phyloP scores from a whole-genome alignment of 2,329 filamentous ascomycete genomes.

The Fusarium pseudocircinatum region DNA sequence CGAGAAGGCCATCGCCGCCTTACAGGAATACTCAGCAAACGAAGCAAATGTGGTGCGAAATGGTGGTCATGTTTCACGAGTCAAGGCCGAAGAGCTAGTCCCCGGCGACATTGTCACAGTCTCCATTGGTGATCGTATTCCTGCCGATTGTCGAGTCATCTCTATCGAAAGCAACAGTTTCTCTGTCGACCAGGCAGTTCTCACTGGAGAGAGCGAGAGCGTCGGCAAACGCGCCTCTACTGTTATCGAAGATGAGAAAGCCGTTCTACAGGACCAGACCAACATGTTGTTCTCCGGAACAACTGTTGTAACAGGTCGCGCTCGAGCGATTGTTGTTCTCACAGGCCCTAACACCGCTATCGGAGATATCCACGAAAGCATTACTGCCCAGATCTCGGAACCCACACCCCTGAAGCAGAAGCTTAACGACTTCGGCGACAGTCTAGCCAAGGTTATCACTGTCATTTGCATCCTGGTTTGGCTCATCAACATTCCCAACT shows the following conservation, averaged over 20 bases:
- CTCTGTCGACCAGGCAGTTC: conserved; percentile 92
- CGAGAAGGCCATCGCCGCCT: conserved; percentile 96
- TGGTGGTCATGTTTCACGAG: conserved; percentile 75
- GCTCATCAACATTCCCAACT: conserved; percentile 98
- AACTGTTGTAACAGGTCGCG: conserved; percentile 93
- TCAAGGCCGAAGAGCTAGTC: conserved; percentile 97
- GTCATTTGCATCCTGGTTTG: conserved; percentile 96
- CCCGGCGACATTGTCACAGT: conserved; percentile 92
- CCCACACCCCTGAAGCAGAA: conserved; percentile 98
- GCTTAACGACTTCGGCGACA: conserved; percentile 97
- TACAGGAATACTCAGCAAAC: conserved; percentile 99
- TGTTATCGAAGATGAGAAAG: conserved; percentile 78
- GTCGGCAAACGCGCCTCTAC: conserved; percentile 82
- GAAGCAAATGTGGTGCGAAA: conserved; percentile 93
- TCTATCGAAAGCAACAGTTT: conserved; percentile 98
- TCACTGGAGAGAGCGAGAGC: conserved; percentile 98
- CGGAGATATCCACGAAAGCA: conserved; percentile 98
- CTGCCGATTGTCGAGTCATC: conserved; percentile 91
- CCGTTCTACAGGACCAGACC: conserved; percentile 95
- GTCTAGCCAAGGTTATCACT: conserved; percentile 96
- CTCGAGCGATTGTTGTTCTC: conserved; percentile 87
- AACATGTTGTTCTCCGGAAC: conserved; percentile 99
- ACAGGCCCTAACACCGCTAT: conserved; percentile 94
- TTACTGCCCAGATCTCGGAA: conserved; percentile 96
- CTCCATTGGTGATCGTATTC: conserved; percentile 89